Evolutionary conservation across 495 filamentous ascomycete genomes (phyloP).

Genomic region (Neurospora sp.): DNA sequence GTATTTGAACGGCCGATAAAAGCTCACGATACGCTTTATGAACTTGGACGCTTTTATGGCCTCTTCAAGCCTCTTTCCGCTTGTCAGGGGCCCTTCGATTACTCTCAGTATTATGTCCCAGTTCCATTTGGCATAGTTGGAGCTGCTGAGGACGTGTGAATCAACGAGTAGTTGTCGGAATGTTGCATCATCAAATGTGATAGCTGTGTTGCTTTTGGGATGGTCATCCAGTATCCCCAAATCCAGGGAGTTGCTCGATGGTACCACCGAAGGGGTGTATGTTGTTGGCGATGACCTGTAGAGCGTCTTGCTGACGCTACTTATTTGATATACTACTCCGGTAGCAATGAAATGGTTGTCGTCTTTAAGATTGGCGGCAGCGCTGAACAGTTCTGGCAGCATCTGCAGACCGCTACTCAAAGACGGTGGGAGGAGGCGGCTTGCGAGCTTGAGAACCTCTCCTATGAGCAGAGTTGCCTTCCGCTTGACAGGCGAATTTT

Average conservation of each 20-base stretch:
- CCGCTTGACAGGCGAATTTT: conserved; percentile 65
- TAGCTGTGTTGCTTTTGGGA: conserved; percentile 58
- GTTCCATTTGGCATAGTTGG: conserved; percentile 89
- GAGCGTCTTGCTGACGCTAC: conserved; percentile 89
- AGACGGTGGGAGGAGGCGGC: conserved; percentile 65
- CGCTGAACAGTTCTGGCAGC: conserved; percentile 68
- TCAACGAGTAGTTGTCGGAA: conserved; percentile 83
- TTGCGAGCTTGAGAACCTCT: conserved; percentile 81
- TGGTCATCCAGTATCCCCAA: conserved; percentile 44
- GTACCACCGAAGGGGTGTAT: conserved; percentile 25
- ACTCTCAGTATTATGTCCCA: conserved; percentile 87
- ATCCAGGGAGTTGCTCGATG: conserved; percentile 30
- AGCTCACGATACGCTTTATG: conserved; percentile 84
- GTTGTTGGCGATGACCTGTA: conserved; percentile 58
- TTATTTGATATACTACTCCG: conserved; percentile 89
- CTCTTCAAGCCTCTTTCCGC: conserved; percentile 84
- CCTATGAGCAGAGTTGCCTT: conserved; percentile 86
- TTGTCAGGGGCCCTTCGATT: conserved; percentile 89
- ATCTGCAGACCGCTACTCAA: conserved; percentile 76
- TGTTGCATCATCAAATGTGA: conserved; percentile 74
- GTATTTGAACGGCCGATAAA: conserved; percentile 94
- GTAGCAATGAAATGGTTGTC: conserved; percentile 71
- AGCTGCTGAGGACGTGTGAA: conserved; percentile 72
- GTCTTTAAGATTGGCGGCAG: conserved; percentile 58
- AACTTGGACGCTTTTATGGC: conserved; percentile 93